Evolutionary conservation across 2,329 filamentous ascomycete species (phyloP).

Genomic region (Zymoseptoria crescenta): DNA sequence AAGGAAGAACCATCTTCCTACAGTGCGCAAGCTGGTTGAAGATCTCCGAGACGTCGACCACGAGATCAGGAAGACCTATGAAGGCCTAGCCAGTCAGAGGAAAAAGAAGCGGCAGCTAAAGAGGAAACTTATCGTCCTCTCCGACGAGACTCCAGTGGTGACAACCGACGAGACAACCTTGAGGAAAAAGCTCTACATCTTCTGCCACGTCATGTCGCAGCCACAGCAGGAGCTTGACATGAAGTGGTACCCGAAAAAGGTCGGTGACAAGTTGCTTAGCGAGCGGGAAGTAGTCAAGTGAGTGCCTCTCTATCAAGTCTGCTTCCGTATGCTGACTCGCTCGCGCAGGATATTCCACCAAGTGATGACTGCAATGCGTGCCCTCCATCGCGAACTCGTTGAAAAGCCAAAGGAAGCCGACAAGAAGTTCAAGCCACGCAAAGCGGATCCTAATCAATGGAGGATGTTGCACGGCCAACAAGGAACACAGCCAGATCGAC

Average conservation of each 20-base stretch:
- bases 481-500: background rate
- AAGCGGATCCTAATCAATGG: background rate
- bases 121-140: background rate
- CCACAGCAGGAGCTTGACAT: background rate
- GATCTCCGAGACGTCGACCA: background rate
- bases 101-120: background rate
- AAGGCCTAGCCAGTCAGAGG: background rate
- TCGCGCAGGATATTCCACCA: background rate
- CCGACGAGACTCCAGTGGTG: background rate
- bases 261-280: background rate
- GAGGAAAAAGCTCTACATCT: background rate
- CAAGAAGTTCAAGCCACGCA: background rate
- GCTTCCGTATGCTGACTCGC: background rate
- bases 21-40: background rate
- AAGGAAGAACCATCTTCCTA: background rate
- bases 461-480: background rate
- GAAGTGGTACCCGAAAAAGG: background rate
- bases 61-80: background rate
- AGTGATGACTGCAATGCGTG: background rate
- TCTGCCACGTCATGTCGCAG: background rate
- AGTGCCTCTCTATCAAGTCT: background rate
- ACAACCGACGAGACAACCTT: background rate
- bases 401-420: background rate
- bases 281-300: constrained; percentile 2
- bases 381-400: background rate